These are phyloP conservation scores for Nakazawaea populi DNA, from an alignment of 805 yeast species.

Conservation along the genomic window DNA sequence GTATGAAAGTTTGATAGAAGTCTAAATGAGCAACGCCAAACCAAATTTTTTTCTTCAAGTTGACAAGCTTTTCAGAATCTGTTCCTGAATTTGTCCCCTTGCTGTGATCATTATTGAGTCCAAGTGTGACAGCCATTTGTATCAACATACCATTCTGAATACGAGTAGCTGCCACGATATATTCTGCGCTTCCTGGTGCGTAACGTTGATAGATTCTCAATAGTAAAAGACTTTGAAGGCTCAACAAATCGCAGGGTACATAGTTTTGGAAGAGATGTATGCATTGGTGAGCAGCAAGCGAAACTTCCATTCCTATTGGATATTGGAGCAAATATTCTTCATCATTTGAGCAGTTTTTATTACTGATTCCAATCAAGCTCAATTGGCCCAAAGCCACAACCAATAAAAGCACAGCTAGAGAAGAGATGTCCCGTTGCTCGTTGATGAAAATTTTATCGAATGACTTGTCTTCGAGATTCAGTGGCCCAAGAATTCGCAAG, in stretches of 20 bases:
- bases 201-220: constrained; percentile 44
- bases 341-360: constrained; percentile 20
- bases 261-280: constrained; percentile 38
- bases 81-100: constrained; percentile 26
- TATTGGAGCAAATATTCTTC: constrained; percentile 34
- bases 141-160: constrained; percentile 49
- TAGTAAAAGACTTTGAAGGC: constrained; percentile 40
- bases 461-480: constrained; percentile 24
- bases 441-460: constrained; percentile 30
- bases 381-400: constrained; percentile 37
- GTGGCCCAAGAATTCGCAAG: constrained; percentile 30
- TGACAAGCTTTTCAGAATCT: constrained; percentile 24
- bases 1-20: constrained; percentile 34
- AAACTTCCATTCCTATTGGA: constrained; percentile 37
- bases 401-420: constrained; percentile 36
- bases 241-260: constrained; percentile 33
- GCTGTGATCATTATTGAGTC: constrained; percentile 62
- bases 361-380: constrained; percentile 18
- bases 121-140: constrained; percentile 66
- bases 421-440: constrained; percentile 36
- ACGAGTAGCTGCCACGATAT: constrained; percentile 51
- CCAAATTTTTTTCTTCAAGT: constrained; percentile 58
- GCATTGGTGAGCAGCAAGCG: constrained; percentile 39
- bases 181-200: constrained; percentile 54
- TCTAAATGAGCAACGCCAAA: constrained; percentile 41